A percentile compares a stretch with the other conserved stretches of the same genome.
phyloP scores from a whole-genome alignment of 805 yeast genomes.

The Blastobotrys terrestris region DNA sequence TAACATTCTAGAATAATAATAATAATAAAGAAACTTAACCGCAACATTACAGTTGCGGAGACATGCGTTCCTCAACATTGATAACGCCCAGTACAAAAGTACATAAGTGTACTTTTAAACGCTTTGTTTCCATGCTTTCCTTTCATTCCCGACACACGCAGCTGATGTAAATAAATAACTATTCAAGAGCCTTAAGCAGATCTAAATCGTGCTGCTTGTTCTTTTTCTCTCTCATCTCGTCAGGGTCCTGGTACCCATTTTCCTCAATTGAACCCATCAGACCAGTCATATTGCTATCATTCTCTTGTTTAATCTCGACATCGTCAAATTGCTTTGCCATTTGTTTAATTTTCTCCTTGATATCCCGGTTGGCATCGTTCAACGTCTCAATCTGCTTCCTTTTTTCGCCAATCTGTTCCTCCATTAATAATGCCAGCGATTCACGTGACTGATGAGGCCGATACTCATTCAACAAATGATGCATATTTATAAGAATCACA shows the following conservation, averaged over 20 bases:
- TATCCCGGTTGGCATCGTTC: conserved; percentile 36
- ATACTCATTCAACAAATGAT: conserved; percentile 85
- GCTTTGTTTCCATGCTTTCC: too few species aligned
- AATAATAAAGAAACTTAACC: too few species aligned
- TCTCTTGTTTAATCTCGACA: background rate
- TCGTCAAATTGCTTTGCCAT: conserved; percentile 27
- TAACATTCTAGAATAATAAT: too few species aligned
- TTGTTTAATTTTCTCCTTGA: conserved; percentile 33
- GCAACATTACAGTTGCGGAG: too few species aligned
- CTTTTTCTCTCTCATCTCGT: background rate
- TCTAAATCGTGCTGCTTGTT: background rate
- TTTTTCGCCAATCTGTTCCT: conserved; percentile 49
- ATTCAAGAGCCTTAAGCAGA: background rate
- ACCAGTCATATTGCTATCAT: background rate
- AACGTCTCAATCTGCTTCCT: conserved; percentile 29
- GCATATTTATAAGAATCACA: conserved; percentile 77
- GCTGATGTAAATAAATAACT: background rate
- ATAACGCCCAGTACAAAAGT: too few species aligned
- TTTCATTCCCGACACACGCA: background rate
- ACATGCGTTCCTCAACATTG: too few species aligned
- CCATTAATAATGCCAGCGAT: conserved; percentile 67
- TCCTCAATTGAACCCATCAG: background rate
- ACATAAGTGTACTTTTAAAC: too few species aligned
- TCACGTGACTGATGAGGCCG: conserved; percentile 95
- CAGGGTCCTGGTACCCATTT: background rate